phyloP scores from a whole-genome alignment of 768 basidiomycete species.

The Neoboletus subvelutipes region DNA sequence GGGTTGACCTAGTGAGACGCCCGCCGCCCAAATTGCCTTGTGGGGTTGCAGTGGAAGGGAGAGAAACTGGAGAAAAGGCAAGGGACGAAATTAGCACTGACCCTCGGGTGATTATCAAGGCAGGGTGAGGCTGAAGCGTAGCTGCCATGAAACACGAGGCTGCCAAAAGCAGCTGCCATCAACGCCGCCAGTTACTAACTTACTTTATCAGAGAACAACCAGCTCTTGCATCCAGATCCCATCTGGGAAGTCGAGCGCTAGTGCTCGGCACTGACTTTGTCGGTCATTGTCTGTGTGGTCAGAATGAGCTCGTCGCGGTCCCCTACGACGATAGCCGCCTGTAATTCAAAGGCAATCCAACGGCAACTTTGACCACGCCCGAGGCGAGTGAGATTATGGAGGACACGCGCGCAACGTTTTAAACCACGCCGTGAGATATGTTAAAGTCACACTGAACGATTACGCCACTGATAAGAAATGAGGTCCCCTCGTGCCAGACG shows the following conservation, averaged over 20 bases:
- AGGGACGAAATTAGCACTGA: slow-evolving; percentile 26
- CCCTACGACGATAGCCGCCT: not conserved
- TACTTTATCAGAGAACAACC: slow-evolving; percentile 27
- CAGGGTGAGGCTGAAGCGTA: slow-evolving; percentile 19
- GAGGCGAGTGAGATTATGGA: slow-evolving; percentile 4
- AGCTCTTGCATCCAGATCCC: slow-evolving; percentile 6
- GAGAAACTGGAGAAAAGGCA: slow-evolving; percentile 16
- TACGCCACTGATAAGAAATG: slow-evolving; percentile 25
- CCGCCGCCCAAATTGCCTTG: slow-evolving; percentile 22
- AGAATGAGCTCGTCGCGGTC: not conserved
- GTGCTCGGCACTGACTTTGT: not conserved
- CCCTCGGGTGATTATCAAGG: slow-evolving; percentile 36
- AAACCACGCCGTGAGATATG: slow-evolving; percentile 20
- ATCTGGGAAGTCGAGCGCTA: slow-evolving; percentile 12
- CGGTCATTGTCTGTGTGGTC: not conserved
- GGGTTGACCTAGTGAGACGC: slow-evolving; percentile 13
- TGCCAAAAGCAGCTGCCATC: slow-evolving; percentile 31
- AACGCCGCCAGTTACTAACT: slow-evolving; percentile 14
- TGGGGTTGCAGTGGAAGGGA: slow-evolving; percentile 20
- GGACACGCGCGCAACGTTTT: slow-evolving; percentile 14
- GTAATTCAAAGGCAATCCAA: not conserved
- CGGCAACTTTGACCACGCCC: not conserved
- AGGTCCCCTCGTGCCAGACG: slow-evolving; percentile 32
- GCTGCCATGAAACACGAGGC: slow-evolving; percentile 36
- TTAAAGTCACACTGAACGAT: slow-evolving; percentile 20